phyloP scores from a whole-genome alignment of 2,329 filamentous ascomycete species.

The Ambrosiella cleistominuta region DNA sequence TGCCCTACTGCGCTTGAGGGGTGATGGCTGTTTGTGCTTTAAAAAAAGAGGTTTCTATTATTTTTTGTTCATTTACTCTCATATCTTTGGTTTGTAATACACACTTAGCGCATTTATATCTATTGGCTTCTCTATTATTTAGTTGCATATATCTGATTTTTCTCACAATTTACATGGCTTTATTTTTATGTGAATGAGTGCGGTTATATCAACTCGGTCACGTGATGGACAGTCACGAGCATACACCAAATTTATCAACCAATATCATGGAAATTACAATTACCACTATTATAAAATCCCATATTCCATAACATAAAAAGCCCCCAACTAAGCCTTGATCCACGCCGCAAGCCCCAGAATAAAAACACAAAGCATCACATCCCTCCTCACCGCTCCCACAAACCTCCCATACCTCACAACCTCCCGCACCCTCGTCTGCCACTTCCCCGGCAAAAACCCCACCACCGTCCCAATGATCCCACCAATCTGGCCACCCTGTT shows the following conservation, averaged over 20 bases:
- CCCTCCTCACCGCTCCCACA: slow-evolving; percentile 50
- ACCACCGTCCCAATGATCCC: slow-evolving; percentile 42
- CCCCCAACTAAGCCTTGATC: slow-evolving; percentile 18
- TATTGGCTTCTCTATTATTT: too few species aligned
- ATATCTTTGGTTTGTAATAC: too few species aligned
- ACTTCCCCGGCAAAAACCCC: slow-evolving; percentile 47
- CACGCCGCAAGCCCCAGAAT: slow-evolving; percentile 45
- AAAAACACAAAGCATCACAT: slow-evolving; percentile 62
- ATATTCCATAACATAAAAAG: neutral
- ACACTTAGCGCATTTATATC: too few species aligned
- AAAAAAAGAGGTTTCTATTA: neutral
- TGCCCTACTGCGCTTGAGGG: too few species aligned
- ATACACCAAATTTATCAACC: too few species aligned
- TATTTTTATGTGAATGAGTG: too few species aligned
- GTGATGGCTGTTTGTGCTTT: neutral
- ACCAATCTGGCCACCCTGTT: slow-evolving; percentile 32
- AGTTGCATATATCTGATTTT: too few species aligned
- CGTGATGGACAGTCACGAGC: neutral
- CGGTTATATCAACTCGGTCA: neutral
- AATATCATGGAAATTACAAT: too few species aligned
- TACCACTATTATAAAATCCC: neutral
- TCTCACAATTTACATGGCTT: too few species aligned
- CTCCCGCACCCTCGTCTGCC: slow-evolving; percentile 40
- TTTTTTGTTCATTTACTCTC: too few species aligned
- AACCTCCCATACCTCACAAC: slow-evolving; percentile 51